Conservation (phyloP, 768 basidiomycete species). For the Boletus rubropictus region DNA sequence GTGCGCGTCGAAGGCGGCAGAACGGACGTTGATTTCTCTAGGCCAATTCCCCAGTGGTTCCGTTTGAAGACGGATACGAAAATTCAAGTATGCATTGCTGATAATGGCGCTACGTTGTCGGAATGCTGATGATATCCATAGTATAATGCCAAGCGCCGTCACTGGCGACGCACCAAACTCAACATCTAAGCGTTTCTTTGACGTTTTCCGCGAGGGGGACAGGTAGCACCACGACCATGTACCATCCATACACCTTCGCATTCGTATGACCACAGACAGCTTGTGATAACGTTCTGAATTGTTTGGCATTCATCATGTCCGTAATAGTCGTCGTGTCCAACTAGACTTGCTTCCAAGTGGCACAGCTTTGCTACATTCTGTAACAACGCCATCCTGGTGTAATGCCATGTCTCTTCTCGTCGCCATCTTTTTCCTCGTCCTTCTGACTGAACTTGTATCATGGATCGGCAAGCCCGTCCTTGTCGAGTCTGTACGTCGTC, state of each 20-base stretch:
- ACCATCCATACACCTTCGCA: slow-evolving; percentile 20
- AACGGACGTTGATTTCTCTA: slow-evolving; percentile 25
- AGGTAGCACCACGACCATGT: slow-evolving; percentile 23
- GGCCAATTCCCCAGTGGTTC: slow-evolving; percentile 99
- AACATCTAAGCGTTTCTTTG: slow-evolving; percentile 61
- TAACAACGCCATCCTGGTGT: slow-evolving; percentile 5
- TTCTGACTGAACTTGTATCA: slow-evolving; percentile 75
- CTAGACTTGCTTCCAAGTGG: not conserved
- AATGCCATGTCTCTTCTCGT: slow-evolving; percentile 68
- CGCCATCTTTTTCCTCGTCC: slow-evolving; percentile 75
- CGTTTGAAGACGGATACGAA: slow-evolving; percentile 94
- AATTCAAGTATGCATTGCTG: slow-evolving; percentile 59
- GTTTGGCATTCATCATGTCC: too few species aligned
- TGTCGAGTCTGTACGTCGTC: slow-evolving; percentile 62
- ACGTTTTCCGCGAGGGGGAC: slow-evolving; percentile 4
- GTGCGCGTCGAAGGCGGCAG: not conserved
- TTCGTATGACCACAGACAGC: too few species aligned
- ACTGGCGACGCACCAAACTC: slow-evolving; percentile 99
- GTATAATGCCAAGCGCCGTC: slow-evolving; percentile 95
- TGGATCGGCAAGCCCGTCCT: slow-evolving; percentile 89
- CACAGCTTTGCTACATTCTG: slow-evolving; percentile 3
- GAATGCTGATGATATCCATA: slow-evolving; percentile 26
- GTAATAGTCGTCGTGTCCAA: slow-evolving; percentile 21
- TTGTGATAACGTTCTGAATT: too few species aligned
- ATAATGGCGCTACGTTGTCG: not conserved